Evolutionary conservation across 2,329 filamentous ascomycete genomes (phyloP).

Genomic region (Escovopsis weberi): DNA sequence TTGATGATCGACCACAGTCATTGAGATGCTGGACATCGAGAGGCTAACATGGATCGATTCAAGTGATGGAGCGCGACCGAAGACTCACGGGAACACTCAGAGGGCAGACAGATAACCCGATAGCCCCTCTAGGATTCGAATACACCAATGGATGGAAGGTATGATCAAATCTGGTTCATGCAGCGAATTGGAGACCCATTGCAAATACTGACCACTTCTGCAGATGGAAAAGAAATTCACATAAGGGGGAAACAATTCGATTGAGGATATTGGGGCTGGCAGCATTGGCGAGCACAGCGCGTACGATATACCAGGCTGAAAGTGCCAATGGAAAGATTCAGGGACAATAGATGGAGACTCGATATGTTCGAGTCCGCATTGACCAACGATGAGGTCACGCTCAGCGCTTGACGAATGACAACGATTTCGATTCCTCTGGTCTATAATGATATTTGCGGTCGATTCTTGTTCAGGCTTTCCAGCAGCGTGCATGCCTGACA

Average conservation of each 20-base stretch:
- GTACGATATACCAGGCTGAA: too few species aligned
- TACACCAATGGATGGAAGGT: conserved; percentile 51
- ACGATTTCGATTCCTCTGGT: background rate
- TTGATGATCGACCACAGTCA: background rate
- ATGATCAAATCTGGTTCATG: conserved; percentile 13
- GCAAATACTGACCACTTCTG: conserved; percentile 1
- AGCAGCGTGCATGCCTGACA: conserved; percentile 90
- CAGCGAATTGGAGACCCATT: too few species aligned
- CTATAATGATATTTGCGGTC: conserved; percentile 42
- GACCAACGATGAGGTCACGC: background rate
- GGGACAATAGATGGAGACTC: too few species aligned
- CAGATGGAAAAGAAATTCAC: conserved; percentile 40
- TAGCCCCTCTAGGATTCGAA: conserved; percentile 45
- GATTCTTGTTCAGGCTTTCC: conserved; percentile 77
- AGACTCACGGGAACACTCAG: conserved; percentile 44
- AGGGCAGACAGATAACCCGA: conserved; percentile 41
- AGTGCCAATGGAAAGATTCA: too few species aligned
- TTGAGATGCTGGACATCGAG: conserved; percentile 1
- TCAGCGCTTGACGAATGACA: background rate
- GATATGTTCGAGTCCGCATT: too few species aligned
- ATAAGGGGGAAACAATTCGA: conserved; percentile 13
- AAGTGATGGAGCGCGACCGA: conserved; percentile 52
- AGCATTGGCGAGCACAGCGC: conserved; percentile 1
- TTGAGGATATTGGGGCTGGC: background rate
- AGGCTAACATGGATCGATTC: conserved; percentile 2